A percentile compares a stretch with the other conserved stretches of the same genome.
These are phyloP conservation scores for Roridomyces roridus DNA, from an alignment of 768 basidiomycete species.

Conservation along the genomic window DNA sequence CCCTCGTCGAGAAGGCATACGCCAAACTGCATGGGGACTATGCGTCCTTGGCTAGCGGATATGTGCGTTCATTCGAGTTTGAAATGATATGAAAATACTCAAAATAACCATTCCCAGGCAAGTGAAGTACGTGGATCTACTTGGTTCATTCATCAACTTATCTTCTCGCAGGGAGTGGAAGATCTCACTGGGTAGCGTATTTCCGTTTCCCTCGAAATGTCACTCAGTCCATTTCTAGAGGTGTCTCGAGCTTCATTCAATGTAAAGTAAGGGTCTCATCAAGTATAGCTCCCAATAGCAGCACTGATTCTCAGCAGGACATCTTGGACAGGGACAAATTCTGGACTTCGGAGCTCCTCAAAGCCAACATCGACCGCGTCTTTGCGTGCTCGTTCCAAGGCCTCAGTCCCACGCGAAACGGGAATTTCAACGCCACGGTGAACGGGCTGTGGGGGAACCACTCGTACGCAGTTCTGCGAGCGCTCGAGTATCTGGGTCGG, in stretches of 20 bases:
- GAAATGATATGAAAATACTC: too few relatives aligned
- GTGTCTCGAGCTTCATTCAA: constrained; percentile 33
- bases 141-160: too few relatives aligned
- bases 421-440: constrained; percentile 30
- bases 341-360: constrained; percentile 54
- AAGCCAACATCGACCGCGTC: constrained; percentile 52
- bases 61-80: background rate
- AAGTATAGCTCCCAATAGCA: too few relatives aligned
- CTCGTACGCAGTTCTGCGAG: constrained; percentile 56
- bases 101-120: constrained; percentile 24
- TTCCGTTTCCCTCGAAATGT: background rate
- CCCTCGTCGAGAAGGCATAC: constrained; percentile 63
- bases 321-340: constrained; percentile 56
- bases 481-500: constrained; percentile 52
- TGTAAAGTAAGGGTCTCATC: constrained; percentile 31
- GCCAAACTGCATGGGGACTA: constrained; percentile 64
- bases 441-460: constrained; percentile 49
- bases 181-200: constrained; percentile 67
- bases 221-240: constrained; percentile 19
- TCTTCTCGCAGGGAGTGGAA: constrained; percentile 36
- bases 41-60: too few relatives aligned
- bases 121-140: constrained; percentile 28
- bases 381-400: constrained; percentile 55
- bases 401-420: constrained; percentile 37
- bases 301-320: too few relatives aligned